Percentiles rank a stretch among this genome's conserved stretches.
Evolutionary conservation across 108 stramenopile species (phyloP).

Genomic region (Epipyxis sp.): DNA sequence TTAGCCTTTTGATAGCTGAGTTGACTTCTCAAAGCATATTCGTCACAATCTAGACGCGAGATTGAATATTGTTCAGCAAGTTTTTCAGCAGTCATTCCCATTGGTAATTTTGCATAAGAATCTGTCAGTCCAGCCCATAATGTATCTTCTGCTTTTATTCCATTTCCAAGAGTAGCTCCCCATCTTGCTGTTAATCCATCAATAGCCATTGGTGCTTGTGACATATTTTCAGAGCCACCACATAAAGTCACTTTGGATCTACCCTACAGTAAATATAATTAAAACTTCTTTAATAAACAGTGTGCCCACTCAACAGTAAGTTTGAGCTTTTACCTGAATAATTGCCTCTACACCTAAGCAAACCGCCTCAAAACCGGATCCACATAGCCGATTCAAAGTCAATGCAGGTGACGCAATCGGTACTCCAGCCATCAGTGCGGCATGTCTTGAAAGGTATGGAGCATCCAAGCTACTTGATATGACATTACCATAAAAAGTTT

Average conservation of each 20-base stretch:
- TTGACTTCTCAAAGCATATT: slow-evolving; percentile 79
- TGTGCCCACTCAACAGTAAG: too few relatives aligned
- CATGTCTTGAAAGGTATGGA: slow-evolving; percentile 87
- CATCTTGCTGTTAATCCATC: slow-evolving; percentile 78
- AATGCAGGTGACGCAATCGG: slow-evolving; percentile 72
- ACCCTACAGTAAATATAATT: too few relatives aligned
- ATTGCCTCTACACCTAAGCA: slow-evolving; percentile 60
- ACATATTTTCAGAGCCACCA: slow-evolving; percentile 97
- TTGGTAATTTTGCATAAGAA: slow-evolving; percentile 74
- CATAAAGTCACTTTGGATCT: slow-evolving; percentile 77
- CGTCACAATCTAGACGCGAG: slow-evolving; percentile 60
- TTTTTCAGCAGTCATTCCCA: slow-evolving; percentile 98
- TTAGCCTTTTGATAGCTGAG: slow-evolving; percentile 64
- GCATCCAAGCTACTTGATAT: slow-evolving; percentile 82
- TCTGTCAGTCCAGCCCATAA: slow-evolving; percentile 77
- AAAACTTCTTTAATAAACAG: too few relatives aligned
- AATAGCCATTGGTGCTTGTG: slow-evolving; percentile 74
- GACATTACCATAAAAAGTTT: slow-evolving; percentile 90
- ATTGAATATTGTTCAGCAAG: slow-evolving; percentile 82
- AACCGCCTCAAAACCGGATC: slow-evolving; percentile 92
- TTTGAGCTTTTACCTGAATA: too few relatives aligned
- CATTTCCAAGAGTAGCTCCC: slow-evolving; percentile 71
- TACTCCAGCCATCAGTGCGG: slow-evolving; percentile 74
- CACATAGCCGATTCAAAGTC: slow-evolving; percentile 95
- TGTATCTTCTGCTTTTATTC: slow-evolving; percentile 60